A percentile compares a stretch with the other conserved stretches of the same genome.
Evolutionary conservation across 2,329 filamentous ascomycete genomes (phyloP).

Genomic region (Curvularia verruculosa): DNA sequence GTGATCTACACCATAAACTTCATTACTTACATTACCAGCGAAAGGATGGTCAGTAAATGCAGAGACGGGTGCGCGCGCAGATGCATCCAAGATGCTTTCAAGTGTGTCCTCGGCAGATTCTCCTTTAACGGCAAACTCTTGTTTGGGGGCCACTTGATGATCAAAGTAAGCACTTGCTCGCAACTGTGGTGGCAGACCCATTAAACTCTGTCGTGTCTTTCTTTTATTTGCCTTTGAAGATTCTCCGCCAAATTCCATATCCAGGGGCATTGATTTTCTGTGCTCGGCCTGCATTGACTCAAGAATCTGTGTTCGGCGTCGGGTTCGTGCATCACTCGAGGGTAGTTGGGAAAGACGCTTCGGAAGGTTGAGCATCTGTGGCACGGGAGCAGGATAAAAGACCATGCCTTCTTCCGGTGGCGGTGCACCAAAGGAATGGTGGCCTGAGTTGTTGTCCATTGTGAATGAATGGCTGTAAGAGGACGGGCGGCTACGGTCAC

Average conservation of each 20-base stretch:
- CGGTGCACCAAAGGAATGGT: constrained; percentile 46
- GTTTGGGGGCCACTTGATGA: constrained; percentile 57
- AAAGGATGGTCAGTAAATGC: constrained; percentile 91
- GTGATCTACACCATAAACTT: constrained; percentile 68
- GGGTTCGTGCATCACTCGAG: constrained; percentile 67
- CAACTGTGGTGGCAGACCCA: constrained; percentile 77
- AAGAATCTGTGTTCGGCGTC: constrained; percentile 75
- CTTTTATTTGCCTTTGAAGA: constrained; percentile 28
- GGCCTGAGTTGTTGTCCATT: constrained; percentile 51
- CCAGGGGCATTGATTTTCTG: constrained; percentile 56
- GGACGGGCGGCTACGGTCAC: constrained; percentile 32
- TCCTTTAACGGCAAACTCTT: constrained; percentile 66
- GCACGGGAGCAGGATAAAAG: constrained; percentile 93
- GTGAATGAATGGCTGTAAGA: constrained; percentile 42
- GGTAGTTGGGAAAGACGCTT: constrained; percentile 81
- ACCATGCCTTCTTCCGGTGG: constrained; percentile 80
- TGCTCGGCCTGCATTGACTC: constrained; percentile 64
- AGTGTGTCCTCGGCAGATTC: constrained; percentile 88
- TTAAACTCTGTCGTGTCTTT: constrained; percentile 51
- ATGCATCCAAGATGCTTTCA: constrained; percentile 90
- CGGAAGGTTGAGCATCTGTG: constrained; percentile 89
- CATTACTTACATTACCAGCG: constrained; percentile 74
- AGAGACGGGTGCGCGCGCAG: constrained; percentile 82
- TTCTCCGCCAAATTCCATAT: constrained; percentile 6
- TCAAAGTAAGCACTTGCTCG: constrained; percentile 94